Evolutionary conservation across 2,329 filamentous ascomycete genomes (phyloP).

Genomic region (Allantophomopsis cytisporea): DNA sequence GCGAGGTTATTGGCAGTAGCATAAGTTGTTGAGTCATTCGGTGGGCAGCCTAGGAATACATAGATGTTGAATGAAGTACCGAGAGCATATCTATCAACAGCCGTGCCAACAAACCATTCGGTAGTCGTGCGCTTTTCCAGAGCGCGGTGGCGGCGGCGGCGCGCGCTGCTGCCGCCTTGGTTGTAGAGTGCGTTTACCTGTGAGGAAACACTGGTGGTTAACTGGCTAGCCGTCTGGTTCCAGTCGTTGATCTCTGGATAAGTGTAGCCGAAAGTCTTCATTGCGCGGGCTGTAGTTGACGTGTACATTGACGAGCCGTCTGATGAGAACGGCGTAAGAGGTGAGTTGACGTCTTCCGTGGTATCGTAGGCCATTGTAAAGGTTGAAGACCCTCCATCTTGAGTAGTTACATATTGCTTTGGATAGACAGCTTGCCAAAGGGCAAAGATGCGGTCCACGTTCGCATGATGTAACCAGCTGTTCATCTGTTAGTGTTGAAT

Average conservation of each 20-base stretch:
- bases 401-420: constrained; percentile 47
- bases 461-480: constrained; percentile 31
- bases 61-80: background rate
- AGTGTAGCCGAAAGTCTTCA: constrained; percentile 51
- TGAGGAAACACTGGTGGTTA: constrained; percentile 47
- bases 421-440: constrained; percentile 69
- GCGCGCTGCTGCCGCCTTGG: constrained; percentile 1
- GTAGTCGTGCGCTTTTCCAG: background rate
- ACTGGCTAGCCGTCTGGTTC: constrained; percentile 36
- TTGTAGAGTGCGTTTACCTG: constrained; percentile 41
- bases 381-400: constrained; percentile 38
- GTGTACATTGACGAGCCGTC: constrained; percentile 17
- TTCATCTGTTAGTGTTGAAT: constrained; percentile 15
- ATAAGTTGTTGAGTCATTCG: background rate
- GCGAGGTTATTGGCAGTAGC: background rate
- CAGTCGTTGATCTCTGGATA: constrained; percentile 47
- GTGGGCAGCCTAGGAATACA: background rate
- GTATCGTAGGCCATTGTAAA: constrained; percentile 44
- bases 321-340: constrained; percentile 54
- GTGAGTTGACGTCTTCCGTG: constrained; percentile 37
- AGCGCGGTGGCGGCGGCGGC: background rate
- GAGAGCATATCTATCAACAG: background rate
- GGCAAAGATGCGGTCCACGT: constrained; percentile 61
- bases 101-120: background rate
- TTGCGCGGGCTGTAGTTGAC: constrained; percentile 6